Conservation (phyloP, 495 filamentous ascomycete species). For the Amorphotheca resinae region DNA sequence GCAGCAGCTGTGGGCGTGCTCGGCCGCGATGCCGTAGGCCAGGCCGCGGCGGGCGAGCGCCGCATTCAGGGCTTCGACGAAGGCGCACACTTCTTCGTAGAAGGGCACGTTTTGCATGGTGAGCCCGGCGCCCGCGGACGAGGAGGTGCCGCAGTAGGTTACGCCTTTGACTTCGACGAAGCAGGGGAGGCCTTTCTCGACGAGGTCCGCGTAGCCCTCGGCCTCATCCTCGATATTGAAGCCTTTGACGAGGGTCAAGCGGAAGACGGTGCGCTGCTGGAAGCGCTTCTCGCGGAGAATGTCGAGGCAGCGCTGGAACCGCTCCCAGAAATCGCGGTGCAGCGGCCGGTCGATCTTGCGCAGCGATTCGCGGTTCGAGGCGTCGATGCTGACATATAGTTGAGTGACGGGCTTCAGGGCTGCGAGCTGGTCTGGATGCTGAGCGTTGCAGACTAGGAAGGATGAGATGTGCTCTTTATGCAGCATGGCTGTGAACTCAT, state of each 20-base stretch:
- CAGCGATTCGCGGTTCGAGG: constrained; percentile 77
- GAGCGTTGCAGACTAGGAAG: constrained; percentile 96
- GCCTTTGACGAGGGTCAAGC: constrained; percentile 86
- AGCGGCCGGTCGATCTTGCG: constrained; percentile 81
- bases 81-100: constrained; percentile 73
- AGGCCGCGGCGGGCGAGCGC: constrained; percentile 56
- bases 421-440: constrained; percentile 85
- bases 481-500: constrained; percentile 70
- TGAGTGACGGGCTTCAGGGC: constrained; percentile 75
- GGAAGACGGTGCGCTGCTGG: constrained; percentile 84
- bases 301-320: constrained; percentile 80
- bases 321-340: constrained; percentile 95
- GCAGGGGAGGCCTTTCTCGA: constrained; percentile 70
- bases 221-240: constrained; percentile 95
- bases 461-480: constrained; percentile 80
- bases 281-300: constrained; percentile 73
- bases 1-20: constrained; percentile 91
- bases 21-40: constrained; percentile 80
- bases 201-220: constrained; percentile 78
- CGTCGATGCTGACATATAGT: constrained; percentile 91
- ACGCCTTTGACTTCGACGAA: constrained; percentile 95
- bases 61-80: constrained; percentile 58
- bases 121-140: constrained; percentile 64
- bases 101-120: constrained; percentile 96
- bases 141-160: constrained; percentile 87